phyloP scores from a whole-genome alignment of 495 filamentous ascomycete species.

The Daldinia childiae region DNA sequence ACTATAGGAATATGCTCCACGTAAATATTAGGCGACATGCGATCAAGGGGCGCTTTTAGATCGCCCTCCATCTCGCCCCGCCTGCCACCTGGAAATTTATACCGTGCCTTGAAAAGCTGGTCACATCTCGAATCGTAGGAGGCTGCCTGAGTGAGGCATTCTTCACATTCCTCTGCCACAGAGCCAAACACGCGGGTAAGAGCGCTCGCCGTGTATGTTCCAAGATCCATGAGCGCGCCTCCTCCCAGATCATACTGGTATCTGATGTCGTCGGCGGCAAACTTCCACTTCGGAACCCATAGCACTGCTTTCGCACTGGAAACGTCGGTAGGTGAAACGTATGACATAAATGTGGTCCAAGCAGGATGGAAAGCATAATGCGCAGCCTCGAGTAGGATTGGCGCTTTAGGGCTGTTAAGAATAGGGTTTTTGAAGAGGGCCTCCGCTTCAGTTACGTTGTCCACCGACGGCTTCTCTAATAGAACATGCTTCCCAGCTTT shows the following conservation, averaged over 20 bases:
- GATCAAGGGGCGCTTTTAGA: constrained; percentile 43
- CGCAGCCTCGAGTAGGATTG: constrained; percentile 68
- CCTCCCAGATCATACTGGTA: constrained; percentile 65
- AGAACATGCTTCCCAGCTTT: constrained; percentile 67
- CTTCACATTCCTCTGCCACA: constrained; percentile 50
- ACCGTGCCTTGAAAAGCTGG: constrained; percentile 53
- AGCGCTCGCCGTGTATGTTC: constrained; percentile 59
- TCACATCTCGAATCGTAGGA: constrained; percentile 51
- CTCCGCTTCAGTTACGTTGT: constrained; percentile 60
- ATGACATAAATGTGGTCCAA: constrained; percentile 59
- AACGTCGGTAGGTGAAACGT: constrained; percentile 53
- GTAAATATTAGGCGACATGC: constrained; percentile 51
- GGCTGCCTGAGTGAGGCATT: constrained; percentile 46
- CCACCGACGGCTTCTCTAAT: constrained; percentile 64
- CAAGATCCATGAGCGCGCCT: constrained; percentile 68
- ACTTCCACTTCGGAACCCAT: constrained; percentile 42
- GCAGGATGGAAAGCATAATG: constrained; percentile 67
- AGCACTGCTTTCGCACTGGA: constrained; percentile 46
- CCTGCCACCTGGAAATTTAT: constrained; percentile 55
- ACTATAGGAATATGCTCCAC: constrained; percentile 47
- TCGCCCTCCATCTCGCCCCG: constrained; percentile 52
- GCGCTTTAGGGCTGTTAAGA: constrained; percentile 38
- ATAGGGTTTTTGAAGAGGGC: constrained; percentile 56
- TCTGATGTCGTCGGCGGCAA: constrained; percentile 61
- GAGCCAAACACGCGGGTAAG: constrained; percentile 55